A percentile compares a stretch with the other conserved stretches of the same genome.
phyloP scores from a whole-genome alignment of 768 basidiomycete species.

The Tubosaeta sp. region DNA sequence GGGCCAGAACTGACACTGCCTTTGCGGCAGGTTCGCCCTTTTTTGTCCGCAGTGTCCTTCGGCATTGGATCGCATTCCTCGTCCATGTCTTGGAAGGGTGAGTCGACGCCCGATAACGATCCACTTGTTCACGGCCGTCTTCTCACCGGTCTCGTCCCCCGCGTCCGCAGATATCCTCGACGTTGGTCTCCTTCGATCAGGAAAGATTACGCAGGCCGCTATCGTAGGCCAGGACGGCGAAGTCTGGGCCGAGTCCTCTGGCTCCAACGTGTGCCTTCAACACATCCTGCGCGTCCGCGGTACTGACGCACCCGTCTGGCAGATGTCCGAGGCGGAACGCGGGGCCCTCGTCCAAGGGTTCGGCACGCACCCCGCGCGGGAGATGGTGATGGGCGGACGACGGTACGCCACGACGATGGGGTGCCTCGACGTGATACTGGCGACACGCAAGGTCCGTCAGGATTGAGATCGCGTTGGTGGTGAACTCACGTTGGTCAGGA shows the following conservation, averaged over 20 bases:
- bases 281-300: background rate
- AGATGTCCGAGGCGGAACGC: constrained; percentile 24
- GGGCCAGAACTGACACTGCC: background rate
- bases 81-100: constrained; percentile 28
- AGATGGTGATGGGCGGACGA: constrained; percentile 21
- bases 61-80: background rate
- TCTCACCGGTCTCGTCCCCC: background rate
- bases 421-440: constrained; percentile 23
- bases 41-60: background rate
- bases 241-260: constrained; percentile 29
- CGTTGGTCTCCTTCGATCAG: constrained; percentile 67
- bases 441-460: constrained; percentile 17
- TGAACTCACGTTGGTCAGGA: background rate
- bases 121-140: no score
- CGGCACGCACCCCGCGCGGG: constrained; percentile 14
- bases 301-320: background rate
- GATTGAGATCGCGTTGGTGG: background rate
- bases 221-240: constrained; percentile 30
- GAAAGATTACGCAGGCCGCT: constrained; percentile 72
- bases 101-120: constrained; percentile 4
- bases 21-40: background rate
- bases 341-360: constrained; percentile 18
- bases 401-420: constrained; percentile 26
- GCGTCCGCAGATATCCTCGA: constrained; percentile 69
- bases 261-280: constrained; percentile 22